Conservation (phyloP, 2,329 filamentous ascomycete species). For the Fusarium praegraminearum region DNA sequence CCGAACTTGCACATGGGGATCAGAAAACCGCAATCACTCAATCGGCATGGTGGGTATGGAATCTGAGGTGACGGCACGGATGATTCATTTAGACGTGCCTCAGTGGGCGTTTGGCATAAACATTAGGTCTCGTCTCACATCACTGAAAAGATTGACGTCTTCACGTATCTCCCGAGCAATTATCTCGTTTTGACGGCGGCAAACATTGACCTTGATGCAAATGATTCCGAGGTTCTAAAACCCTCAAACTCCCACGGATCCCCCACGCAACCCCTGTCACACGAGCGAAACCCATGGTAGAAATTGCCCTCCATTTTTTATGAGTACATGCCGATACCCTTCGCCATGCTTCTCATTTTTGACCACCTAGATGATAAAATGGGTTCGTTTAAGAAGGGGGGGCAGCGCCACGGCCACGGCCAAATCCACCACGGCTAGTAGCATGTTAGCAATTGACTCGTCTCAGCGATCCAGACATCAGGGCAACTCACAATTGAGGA, state of each 20-base stretch:
- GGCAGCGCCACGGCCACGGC: constrained; percentile 85
- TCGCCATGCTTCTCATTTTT: constrained; percentile 60
- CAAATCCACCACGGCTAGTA: constrained; percentile 83
- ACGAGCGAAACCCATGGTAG: constrained; percentile 56
- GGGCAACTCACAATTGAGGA: constrained; percentile 80
- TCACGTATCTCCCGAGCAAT: constrained; percentile 50
- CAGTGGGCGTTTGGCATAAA: constrained; percentile 20
- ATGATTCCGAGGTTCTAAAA: constrained; percentile 62
- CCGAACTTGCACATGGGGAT: neutral
- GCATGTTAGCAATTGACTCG: constrained; percentile 52
- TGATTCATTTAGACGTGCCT: constrained; percentile 30
- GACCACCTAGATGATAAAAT: constrained; percentile 56
- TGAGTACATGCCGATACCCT: constrained; percentile 62
- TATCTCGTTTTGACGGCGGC: constrained; percentile 53
- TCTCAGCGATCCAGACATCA: constrained; percentile 1
- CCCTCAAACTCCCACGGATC: constrained; percentile 61
- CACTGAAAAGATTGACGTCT: constrained; percentile 44
- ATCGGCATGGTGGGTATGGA: neutral
- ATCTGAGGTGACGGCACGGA: constrained; percentile 11
- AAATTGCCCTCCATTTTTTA: constrained; percentile 59
- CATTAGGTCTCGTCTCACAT: constrained; percentile 41
- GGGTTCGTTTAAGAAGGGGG: constrained; percentile 70
- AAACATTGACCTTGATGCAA: constrained; percentile 61
- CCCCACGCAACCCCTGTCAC: constrained; percentile 55
- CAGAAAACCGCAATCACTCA: constrained; percentile 17